These are phyloP conservation scores for Microbotryum lychnidis-dioicae DNA, from an alignment of 1,284 basidiomycete species.

Conservation along the genomic window DNA sequence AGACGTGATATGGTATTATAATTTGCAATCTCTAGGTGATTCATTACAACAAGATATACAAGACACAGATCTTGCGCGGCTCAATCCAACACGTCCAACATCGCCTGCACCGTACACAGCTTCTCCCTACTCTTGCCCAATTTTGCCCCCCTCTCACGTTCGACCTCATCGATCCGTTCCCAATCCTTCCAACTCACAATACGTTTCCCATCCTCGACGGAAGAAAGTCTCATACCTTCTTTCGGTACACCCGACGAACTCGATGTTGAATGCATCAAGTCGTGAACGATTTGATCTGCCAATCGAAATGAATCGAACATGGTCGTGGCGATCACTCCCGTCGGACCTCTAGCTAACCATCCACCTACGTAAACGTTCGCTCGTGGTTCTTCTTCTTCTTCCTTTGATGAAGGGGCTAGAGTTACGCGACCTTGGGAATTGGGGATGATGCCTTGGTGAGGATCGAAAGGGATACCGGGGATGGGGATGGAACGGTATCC, in stretches of 20 bases:
- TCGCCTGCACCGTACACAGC: slow-evolving; percentile 31
- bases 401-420: not conserved
- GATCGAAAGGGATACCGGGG: slow-evolving; percentile 42
- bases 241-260: not conserved
- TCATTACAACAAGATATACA: too few relatives aligned
- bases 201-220: slow-evolving; percentile 8
- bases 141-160: slow-evolving; percentile 26
- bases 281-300: slow-evolving; percentile 60
- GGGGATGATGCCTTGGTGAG: slow-evolving; percentile 44
- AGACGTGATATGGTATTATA: too few relatives aligned
- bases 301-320: slow-evolving; percentile 87
- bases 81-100: slow-evolving; percentile 26
- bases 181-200: slow-evolving; percentile 33
- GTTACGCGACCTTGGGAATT: slow-evolving; percentile 27
- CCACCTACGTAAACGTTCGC: slow-evolving; percentile 72
- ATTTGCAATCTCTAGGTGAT: too few relatives aligned
- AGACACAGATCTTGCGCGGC: not conserved
- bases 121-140: slow-evolving; percentile 35
- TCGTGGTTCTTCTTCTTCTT: not conserved
- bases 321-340: slow-evolving; percentile 84
- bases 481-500: slow-evolving; percentile 61
- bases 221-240: not conserved
- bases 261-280: slow-evolving; percentile 36
- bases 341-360: slow-evolving; percentile 87
- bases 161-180: slow-evolving; percentile 31